A percentile compares a stretch with the other conserved stretches of the same genome.
Conservation (phyloP, 2,329 filamentous ascomycete species). For the Phoma herbarum region DNA sequence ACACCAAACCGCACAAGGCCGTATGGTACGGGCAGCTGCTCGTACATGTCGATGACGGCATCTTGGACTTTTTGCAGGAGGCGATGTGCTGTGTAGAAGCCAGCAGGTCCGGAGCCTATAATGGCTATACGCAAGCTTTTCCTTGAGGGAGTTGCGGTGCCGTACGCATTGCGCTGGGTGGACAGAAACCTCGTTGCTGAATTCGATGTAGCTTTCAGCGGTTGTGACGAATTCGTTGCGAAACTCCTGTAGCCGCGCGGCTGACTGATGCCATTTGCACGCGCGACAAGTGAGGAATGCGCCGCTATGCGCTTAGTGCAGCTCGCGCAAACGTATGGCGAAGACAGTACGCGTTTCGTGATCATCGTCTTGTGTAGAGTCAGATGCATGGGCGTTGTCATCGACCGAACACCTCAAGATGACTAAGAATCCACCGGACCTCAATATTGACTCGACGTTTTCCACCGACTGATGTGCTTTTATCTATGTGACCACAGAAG, state of each 20-base stretch:
- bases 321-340: conserved; percentile 39
- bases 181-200: neutral
- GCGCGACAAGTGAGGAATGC: neutral
- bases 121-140: conserved; percentile 80
- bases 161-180: conserved; percentile 34
- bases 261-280: conserved; percentile 2
- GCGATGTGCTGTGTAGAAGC: conserved; percentile 92
- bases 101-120: conserved; percentile 91
- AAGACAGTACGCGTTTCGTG: conserved; percentile 22
- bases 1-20: conserved; percentile 93
- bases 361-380: conserved; percentile 37
- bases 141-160: conserved; percentile 27
- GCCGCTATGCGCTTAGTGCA: conserved; percentile 35
- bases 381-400: conserved; percentile 17
- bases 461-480: neutral
- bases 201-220: conserved; percentile 17
- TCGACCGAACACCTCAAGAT: conserved; percentile 18
- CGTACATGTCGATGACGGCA: conserved; percentile 92
- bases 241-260: conserved; percentile 18
- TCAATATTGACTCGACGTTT: neutral
- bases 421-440: conserved; percentile 24
- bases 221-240: conserved; percentile 11
- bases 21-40: conserved; percentile 89
- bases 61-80: conserved; percentile 78
- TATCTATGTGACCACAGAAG: neutral